Evolutionary conservation across 1,284 basidiomycete genomes (phyloP), one percentile per base, ranked within the genome.

Genomic region (Phellopilus nigrolimitatus): DNA sequence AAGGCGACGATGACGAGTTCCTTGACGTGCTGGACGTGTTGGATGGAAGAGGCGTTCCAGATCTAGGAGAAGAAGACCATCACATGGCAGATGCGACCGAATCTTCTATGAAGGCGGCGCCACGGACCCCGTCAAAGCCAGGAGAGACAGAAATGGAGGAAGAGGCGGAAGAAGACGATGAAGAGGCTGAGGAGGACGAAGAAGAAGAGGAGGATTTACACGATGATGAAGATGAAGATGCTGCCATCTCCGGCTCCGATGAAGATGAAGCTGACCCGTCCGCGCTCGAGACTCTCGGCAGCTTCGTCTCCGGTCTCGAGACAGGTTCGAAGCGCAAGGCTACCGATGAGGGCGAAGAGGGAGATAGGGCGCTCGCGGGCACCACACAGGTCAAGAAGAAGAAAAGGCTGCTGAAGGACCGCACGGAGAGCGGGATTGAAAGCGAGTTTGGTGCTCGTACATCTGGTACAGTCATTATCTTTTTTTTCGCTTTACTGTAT

Each of bases 281-380:
- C 43, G 84, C 82, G 1, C 70, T 92, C 3, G 77, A 82, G 31
- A 75, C 79, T 31, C 79, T 95, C 1, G 80, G 84, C 55, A 72
- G 68, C 5, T 90, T 91, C 59, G 80, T 95, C 41, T 76, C 81
- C 1, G 72, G 67, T n/a, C 80, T 95, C 47, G 81, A 86, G 53
- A 65, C 76, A 0, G 68, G 78, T 12, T 79, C 78, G 59, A 94
- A 95, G 68, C 81, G 91, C 54, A 91, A 91, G 66, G 76, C 78
- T 0, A 64, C 71, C 9, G 68, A 70, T 33, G 63, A 63, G 21
- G 60, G 62, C n/a, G 64, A 65, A 13, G 59, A 56, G 40, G n/a
- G n/a, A n/a, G 31, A 27, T 9, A 28, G 9, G 10, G 17, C 28
- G 36, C 7, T 27, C 13, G 40, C 21, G 6, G 33, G 24, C n/a